Conservation (phyloP, 2,329 filamentous ascomycete species). For the Penicillium sp. region DNA sequence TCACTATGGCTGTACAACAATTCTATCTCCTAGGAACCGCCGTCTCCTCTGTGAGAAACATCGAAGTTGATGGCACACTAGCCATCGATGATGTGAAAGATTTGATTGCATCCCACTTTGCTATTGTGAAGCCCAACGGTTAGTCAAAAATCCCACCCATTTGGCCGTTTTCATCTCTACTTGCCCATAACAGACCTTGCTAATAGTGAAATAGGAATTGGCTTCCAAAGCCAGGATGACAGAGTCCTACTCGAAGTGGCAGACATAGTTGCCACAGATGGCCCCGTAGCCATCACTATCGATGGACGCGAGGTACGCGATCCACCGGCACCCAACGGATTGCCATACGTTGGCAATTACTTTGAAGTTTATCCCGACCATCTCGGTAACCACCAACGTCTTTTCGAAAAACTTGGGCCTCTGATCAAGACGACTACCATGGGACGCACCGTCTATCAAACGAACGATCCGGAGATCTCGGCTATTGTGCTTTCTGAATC, state of each 20-base stretch:
- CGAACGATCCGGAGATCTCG: conserved; percentile 49
- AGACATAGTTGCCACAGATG: conserved; percentile 11
- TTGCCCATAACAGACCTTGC: neutral
- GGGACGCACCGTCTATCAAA: conserved; percentile 49
- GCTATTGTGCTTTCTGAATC: conserved; percentile 47
- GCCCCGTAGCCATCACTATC: conserved; percentile 12
- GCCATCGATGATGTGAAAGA: conserved; percentile 4
- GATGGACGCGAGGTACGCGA: conserved; percentile 14
- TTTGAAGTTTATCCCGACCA: conserved; percentile 56
- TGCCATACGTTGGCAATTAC: conserved; percentile 49
- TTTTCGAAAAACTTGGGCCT: conserved; percentile 52
- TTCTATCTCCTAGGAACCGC: conserved; percentile 23
- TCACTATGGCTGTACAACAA: conserved; percentile 16
- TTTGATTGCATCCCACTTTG: conserved; percentile 12
- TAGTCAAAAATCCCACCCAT: neutral
- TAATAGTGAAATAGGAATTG: conserved; percentile 15
- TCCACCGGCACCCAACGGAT: conserved; percentile 11
- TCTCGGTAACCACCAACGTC: conserved; percentile 53
- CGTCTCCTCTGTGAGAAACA: conserved; percentile 3
- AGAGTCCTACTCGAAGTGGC: conserved; percentile 12
- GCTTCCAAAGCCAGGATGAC: conserved; percentile 15
- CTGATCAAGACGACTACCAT: conserved; percentile 52
- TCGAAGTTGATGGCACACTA: conserved; percentile 3
- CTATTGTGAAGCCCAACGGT: conserved; percentile 13
- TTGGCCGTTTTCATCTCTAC: neutral